A percentile compares a stretch with the other conserved stretches of the same genome.
Conservation (phyloP, 441 rosid genomes). For the Dalechampia spathulata region DNA sequence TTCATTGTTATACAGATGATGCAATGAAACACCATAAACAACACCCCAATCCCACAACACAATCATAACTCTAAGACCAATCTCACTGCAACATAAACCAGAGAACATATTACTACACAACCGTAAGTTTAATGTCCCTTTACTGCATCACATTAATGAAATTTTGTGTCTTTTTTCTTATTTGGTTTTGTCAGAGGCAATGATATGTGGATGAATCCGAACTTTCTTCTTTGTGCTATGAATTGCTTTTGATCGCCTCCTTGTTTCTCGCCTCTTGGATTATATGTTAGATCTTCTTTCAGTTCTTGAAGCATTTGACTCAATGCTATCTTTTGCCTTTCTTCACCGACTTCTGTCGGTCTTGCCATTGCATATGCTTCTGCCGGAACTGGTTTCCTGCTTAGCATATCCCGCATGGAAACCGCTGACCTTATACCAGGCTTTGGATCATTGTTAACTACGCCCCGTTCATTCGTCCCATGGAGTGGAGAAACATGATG, state of each 20-base stretch:
- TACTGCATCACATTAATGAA: slow-evolving; percentile 26
- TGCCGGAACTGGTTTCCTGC: slow-evolving; percentile 52
- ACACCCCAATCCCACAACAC: too few species aligned
- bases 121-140: background rate
- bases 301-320: slow-evolving; percentile 83
- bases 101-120: slow-evolving; percentile 6
- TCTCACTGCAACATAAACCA: too few species aligned
- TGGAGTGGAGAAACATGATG: slow-evolving; percentile 35
- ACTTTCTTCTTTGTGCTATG: slow-evolving; percentile 65
- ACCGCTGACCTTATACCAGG: slow-evolving; percentile 61
- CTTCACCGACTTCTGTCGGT: slow-evolving; percentile 36
- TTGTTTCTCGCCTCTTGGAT: slow-evolving; percentile 36
- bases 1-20: too few species aligned
- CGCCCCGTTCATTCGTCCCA: slow-evolving; percentile 24
- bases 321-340: slow-evolving; percentile 52
- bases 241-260: slow-evolving; percentile 47
- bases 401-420: slow-evolving; percentile 82
- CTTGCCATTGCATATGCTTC: slow-evolving; percentile 43
- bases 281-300: slow-evolving; percentile 52
- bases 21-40: too few species aligned
- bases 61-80: too few species aligned
- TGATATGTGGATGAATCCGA: slow-evolving; percentile 83
- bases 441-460: slow-evolving; percentile 28
- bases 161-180: slow-evolving; percentile 55
- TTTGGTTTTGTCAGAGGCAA: slow-evolving; percentile 67